Conservation (phyloP, 495 filamentous ascomycete species). For the Lasiosphaeria miniovina region DNA sequence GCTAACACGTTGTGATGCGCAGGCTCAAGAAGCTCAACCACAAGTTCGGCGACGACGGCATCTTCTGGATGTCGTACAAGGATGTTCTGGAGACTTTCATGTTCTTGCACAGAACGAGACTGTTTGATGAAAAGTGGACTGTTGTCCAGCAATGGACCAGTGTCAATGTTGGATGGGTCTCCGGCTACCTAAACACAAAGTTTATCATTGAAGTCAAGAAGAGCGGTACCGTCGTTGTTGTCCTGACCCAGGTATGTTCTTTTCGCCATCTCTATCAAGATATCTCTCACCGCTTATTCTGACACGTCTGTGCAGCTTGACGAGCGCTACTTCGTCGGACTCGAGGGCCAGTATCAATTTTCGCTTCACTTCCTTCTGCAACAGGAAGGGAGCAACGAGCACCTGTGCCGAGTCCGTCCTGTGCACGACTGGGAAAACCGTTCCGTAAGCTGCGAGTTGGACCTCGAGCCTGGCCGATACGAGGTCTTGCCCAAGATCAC, state of each 20-base stretch:
- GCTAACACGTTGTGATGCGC: not conserved
- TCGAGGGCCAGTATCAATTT: slow-evolving; percentile 67
- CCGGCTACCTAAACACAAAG: slow-evolving; percentile 70
- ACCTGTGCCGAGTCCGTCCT: slow-evolving; percentile 64
- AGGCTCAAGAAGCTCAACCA: slow-evolving; percentile 64
- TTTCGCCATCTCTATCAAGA: not conserved
- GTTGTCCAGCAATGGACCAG: slow-evolving; percentile 44
- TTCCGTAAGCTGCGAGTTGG: slow-evolving; percentile 68
- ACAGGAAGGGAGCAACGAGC: slow-evolving; percentile 64
- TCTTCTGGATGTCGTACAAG: slow-evolving; percentile 40
- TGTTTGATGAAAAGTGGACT: slow-evolving; percentile 70
- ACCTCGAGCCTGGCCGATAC: slow-evolving; percentile 70
- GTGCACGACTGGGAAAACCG: slow-evolving; percentile 56
- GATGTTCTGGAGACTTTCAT: slow-evolving; percentile 70
- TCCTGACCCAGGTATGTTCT: slow-evolving; percentile 54
- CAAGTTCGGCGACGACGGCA: slow-evolving; percentile 72
- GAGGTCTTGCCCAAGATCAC: slow-evolving; percentile 70
- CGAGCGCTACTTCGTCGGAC: slow-evolving; percentile 66
- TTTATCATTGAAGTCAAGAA: slow-evolving; percentile 63
- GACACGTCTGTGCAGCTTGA: slow-evolving; percentile 44
- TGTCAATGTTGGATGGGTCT: slow-evolving; percentile 45
- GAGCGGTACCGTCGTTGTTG: slow-evolving; percentile 60
- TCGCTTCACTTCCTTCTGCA: slow-evolving; percentile 68
- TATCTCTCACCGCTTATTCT: not conserved
- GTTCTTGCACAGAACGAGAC: slow-evolving; percentile 67